Conservation (phyloP, 2,329 filamentous ascomycete genomes). For the Lecanicillium sp. region DNA sequence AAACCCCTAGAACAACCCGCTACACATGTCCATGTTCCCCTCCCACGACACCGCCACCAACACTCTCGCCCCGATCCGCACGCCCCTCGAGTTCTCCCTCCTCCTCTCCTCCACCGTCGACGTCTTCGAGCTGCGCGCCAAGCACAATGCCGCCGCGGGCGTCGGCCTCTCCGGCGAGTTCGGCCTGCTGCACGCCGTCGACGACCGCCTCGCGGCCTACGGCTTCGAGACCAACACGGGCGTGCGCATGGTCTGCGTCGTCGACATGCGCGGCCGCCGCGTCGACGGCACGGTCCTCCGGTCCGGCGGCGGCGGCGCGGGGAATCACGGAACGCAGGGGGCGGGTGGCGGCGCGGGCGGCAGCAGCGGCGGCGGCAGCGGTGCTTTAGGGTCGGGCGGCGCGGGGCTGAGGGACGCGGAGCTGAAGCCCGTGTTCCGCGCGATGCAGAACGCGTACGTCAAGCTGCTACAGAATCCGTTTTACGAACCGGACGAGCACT, state of each 20-base stretch:
- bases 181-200: constrained; percentile 85
- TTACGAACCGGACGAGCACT: constrained; percentile 81
- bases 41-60: constrained; percentile 56
- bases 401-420: constrained; percentile 78
- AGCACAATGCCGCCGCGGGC: constrained; percentile 51
- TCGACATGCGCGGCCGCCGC: constrained; percentile 78
- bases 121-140: constrained; percentile 81
- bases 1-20: constrained; percentile 74
- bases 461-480: constrained; percentile 88
- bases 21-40: constrained; percentile 87
- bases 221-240: constrained; percentile 96
- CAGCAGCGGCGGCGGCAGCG: constrained; percentile 13
- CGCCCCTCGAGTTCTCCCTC: constrained; percentile 84
- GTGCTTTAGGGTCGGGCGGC: no score
- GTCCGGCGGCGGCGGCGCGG: constrained; percentile 12
- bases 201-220: constrained; percentile 89
- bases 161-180: constrained; percentile 69
- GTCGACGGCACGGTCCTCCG: constrained; percentile 29
- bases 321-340: neutral
- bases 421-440: constrained; percentile 82
- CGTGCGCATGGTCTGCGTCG: constrained; percentile 80
- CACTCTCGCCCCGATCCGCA: constrained; percentile 53
- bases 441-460: constrained; percentile 90
- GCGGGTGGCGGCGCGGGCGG: constrained; percentile 26
- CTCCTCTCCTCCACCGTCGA: constrained; percentile 88